Evolutionary conservation across 2,329 filamentous ascomycete species (phyloP).

Genomic region (Rutstroemia sp.): DNA sequence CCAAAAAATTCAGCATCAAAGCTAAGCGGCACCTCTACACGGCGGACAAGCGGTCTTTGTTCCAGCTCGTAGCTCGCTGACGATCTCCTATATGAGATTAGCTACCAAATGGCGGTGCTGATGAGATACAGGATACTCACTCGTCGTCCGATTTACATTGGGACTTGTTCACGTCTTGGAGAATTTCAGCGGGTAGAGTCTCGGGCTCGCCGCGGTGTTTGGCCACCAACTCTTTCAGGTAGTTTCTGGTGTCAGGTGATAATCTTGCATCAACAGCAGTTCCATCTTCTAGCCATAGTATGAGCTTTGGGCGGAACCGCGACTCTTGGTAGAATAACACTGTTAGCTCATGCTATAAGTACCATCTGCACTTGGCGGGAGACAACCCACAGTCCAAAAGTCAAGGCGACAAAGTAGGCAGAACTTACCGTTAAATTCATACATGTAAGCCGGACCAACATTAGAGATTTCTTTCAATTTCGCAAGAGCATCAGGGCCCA

Average conservation of each 20-base stretch:
- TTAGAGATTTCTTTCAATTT: slow-evolving; percentile 13
- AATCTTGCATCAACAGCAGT: slow-evolving; percentile 61
- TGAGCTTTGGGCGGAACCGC: slow-evolving; percentile 59
- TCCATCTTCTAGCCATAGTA: slow-evolving; percentile 59
- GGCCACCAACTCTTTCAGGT: slow-evolving; percentile 49
- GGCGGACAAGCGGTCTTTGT: slow-evolving; percentile 26
- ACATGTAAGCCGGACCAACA: slow-evolving; percentile 35
- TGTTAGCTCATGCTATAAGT: background rate
- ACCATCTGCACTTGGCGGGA: background rate
- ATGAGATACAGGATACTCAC: background rate
- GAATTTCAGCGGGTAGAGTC: background rate
- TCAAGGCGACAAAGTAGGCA: slow-evolving; percentile 2
- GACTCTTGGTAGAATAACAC: slow-evolving; percentile 21
- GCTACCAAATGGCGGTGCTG: background rate
- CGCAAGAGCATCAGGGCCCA: slow-evolving; percentile 4
- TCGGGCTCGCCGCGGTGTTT: background rate
- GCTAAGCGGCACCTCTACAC: slow-evolving; percentile 67
- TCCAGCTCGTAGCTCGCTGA: background rate
- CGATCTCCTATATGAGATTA: background rate
- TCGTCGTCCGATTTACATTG: background rate
- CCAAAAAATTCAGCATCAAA: slow-evolving; percentile 77
- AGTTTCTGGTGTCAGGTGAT: slow-evolving; percentile 46
- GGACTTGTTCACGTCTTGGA: background rate
- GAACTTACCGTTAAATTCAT: slow-evolving; percentile 45
- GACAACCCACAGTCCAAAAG: too few species aligned